Percentiles rank a stretch among this genome's conserved stretches.
Evolutionary conservation across 768 basidiomycete genomes (phyloP).

Genomic region (Serendipita indica): DNA sequence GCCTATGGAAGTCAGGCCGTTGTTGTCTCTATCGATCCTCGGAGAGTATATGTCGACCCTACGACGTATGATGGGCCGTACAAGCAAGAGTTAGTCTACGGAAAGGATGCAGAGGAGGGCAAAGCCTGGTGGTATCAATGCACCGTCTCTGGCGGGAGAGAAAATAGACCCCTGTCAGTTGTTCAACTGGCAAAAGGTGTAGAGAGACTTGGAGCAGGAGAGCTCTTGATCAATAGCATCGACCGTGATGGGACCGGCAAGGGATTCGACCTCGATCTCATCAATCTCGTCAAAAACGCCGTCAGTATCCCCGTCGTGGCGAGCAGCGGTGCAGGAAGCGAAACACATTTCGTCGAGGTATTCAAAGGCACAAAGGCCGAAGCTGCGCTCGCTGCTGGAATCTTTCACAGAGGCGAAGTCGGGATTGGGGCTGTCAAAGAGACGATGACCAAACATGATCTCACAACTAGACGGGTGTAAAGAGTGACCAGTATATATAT

Average conservation of each 20-base stretch:
- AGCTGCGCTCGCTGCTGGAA: slow-evolving; percentile 90
- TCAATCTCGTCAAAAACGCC: slow-evolving; percentile 54
- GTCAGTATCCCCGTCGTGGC: slow-evolving; percentile 90
- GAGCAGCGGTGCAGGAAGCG: slow-evolving; percentile 79
- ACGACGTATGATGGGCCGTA: slow-evolving; percentile 54
- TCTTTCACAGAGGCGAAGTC: slow-evolving; percentile 89
- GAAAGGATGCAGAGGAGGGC: slow-evolving; percentile 33
- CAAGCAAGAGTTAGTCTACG: slow-evolving; percentile 42
- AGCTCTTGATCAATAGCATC: slow-evolving; percentile 89
- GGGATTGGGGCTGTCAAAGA: slow-evolving; percentile 67
- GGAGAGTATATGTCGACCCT: slow-evolving; percentile 61
- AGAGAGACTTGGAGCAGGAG: slow-evolving; percentile 85
- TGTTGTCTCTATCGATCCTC: slow-evolving; percentile 93
- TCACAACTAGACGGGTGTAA: slow-evolving; percentile 32
- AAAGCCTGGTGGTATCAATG: slow-evolving; percentile 99
- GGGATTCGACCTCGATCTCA: slow-evolving; percentile 80
- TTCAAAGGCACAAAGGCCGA: slow-evolving; percentile 70
- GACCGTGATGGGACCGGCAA: slow-evolving; percentile 87
- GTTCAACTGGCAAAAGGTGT: slow-evolving; percentile 83
- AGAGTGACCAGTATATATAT: neutral
- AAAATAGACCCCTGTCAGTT: slow-evolving; percentile 66
- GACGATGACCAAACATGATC: slow-evolving; percentile 30
- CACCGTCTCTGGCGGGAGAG: slow-evolving; percentile 87
- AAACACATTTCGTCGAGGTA: slow-evolving; percentile 74
- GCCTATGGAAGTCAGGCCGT: slow-evolving; percentile 94